These are phyloP conservation scores for Botrytis fabae DNA, from an alignment of 2,329 filamentous ascomycete genomes.

Conservation along the genomic window DNA sequence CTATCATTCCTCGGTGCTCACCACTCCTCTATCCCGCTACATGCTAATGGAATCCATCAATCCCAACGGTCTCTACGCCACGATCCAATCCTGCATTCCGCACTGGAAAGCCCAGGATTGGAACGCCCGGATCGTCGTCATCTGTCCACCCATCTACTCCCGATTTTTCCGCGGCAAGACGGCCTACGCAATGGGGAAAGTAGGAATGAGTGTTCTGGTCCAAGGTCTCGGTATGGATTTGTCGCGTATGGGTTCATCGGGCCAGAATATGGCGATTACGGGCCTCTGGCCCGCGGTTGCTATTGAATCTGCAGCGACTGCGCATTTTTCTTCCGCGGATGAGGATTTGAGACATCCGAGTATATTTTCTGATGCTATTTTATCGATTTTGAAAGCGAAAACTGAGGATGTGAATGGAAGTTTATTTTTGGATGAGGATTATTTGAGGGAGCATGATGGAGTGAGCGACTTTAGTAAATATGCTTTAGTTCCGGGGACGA, in stretches of 20 bases:
- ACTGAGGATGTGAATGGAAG: slow-evolving; percentile 66
- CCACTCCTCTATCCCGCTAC: slow-evolving; percentile 75
- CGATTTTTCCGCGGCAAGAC: slow-evolving; percentile 85
- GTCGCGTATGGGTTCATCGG: slow-evolving; percentile 55
- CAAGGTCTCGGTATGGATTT: slow-evolving; percentile 85
- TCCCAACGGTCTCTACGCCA: slow-evolving; percentile 72
- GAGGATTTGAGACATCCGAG: slow-evolving; percentile 65
- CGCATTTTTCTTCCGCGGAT: slow-evolving; percentile 41
- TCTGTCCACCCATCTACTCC: slow-evolving; percentile 82
- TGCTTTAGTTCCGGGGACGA: slow-evolving; percentile 61
- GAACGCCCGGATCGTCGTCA: slow-evolving; percentile 69
- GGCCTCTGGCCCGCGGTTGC: slow-evolving; percentile 80
- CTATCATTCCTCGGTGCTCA: slow-evolving; percentile 75
- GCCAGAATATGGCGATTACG: slow-evolving; percentile 71
- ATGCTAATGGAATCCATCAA: slow-evolving; percentile 76
- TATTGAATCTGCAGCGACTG: slow-evolving; percentile 75
- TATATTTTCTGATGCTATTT: slow-evolving; percentile 78
- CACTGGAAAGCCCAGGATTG: slow-evolving; percentile 56
- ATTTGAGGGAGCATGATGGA: slow-evolving; percentile 63
- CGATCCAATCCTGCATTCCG: slow-evolving; percentile 67
- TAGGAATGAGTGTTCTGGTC: slow-evolving; percentile 79
- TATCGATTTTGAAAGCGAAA: slow-evolving; percentile 67
- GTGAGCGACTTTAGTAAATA: slow-evolving; percentile 74
- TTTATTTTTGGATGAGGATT: slow-evolving; percentile 78
- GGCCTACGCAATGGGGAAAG: slow-evolving; percentile 76